phyloP scores from a whole-genome alignment of 768 basidiomycete genomes.

The Suillus plorans region DNA sequence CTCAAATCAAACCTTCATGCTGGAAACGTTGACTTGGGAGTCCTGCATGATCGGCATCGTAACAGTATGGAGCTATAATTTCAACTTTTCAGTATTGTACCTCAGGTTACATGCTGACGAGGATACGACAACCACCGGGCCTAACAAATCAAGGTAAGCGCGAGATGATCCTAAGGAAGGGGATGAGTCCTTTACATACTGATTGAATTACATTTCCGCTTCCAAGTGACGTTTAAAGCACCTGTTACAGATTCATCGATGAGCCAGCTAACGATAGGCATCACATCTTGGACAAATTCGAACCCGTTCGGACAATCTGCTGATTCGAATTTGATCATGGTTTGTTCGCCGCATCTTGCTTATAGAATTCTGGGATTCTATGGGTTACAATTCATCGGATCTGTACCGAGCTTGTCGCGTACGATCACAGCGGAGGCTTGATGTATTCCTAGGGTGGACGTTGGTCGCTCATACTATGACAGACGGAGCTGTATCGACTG shows the following conservation, averaged over 20 bases:
- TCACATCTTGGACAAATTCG: not conserved
- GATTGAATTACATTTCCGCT: not conserved
- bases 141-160: not conserved
- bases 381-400: conserved; percentile 24
- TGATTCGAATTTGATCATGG: not conserved
- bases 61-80: not conserved
- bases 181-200: not conserved
- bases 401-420: conserved; percentile 61
- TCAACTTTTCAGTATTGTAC: not conserved
- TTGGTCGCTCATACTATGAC: not conserved
- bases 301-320: not conserved
- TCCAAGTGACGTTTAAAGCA: not conserved
- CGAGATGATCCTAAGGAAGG: not conserved
- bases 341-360: not conserved
- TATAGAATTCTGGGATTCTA: not conserved
- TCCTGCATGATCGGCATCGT: not conserved
- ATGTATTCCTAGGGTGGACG: conserved; percentile 45
- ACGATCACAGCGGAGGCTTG: conserved; percentile 47
- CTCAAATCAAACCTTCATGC: not conserved
- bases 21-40: not conserved
- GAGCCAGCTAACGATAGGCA: not conserved
- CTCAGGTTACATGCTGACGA: not conserved
- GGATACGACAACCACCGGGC: not conserved
- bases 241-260: not conserved
- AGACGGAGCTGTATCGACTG: conserved; percentile 7